Evolutionary conservation across 129 eudicot genomes (phyloP), one percentile per base, ranked within the genome.

Genomic region (Gnaphalium uliginosum): DNA sequence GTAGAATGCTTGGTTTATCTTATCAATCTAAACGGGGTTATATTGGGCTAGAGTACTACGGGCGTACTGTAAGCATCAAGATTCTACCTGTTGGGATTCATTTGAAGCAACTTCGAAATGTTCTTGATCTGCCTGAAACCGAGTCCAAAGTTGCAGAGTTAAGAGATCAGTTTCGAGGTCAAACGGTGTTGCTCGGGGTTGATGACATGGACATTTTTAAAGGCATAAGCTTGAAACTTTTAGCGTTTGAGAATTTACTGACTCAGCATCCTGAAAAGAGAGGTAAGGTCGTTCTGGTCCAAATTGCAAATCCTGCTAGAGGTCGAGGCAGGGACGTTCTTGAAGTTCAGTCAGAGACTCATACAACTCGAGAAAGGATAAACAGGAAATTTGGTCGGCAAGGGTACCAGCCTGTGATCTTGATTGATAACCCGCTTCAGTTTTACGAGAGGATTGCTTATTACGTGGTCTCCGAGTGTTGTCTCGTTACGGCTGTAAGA

Each of bases 181-280:
- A 77, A 62, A 87, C 87, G 11, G 92, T 92, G 59, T 82, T 92
- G 82, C 96, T 91, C n/a, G 97, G 97, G 53, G 97, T 91, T 48
- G 97, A 91, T 81, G 97, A 91, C 83, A 91, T 91, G 96, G 97
- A 92, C 79, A 92, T 92, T 26, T 92, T 92, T 58, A 92, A 92
- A 77, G 97, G 97, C 7, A 92, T 92, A 78, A 92, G 93, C 75
- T 79, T 92, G 79, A 92, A 92, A 48, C 93, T 92, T 71, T 79
- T 92, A 78, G 96, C 97, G 5, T 89, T 89, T 54, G 97, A 92
- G 74, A 89, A 87, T 50, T 74, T 92, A 83, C 93, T 92, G 74
- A 81, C 83, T 68, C 93, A 87, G 27, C 93, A 92, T 76, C 96
- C 97, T 2, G 89, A 89, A 22, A 92, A 87, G 80, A 84, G 97